These are phyloP conservation scores for Panicum miliaceum DNA, from an alignment of 176 grass and related monocot species.

Conservation along the genomic window DNA sequence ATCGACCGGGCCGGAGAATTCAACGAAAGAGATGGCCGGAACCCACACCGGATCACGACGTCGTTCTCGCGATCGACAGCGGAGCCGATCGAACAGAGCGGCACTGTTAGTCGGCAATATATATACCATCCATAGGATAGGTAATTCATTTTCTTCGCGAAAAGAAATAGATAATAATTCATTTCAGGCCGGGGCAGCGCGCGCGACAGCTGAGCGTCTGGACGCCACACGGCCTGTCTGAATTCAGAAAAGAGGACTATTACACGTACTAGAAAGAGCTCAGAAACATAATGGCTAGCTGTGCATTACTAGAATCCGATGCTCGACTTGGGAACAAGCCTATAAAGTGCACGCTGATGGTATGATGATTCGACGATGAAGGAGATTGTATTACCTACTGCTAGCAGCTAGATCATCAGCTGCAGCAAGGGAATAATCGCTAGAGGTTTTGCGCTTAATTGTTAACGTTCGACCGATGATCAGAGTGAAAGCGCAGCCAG, in stretches of 20 bases:
- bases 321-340: constrained; percentile 15
- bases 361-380: constrained; percentile 17
- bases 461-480: neutral
- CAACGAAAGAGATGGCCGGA: constrained; percentile 34
- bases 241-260: neutral
- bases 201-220: too few species aligned
- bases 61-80: constrained; percentile 35
- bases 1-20: constrained; percentile 21
- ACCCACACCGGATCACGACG: constrained; percentile 34
- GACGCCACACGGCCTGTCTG: neutral
- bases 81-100: neutral
- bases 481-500: constrained; percentile 21
- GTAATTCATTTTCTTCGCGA: too few species aligned
- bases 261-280: neutral
- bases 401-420: neutral
- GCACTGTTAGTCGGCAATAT: constrained; percentile 42
- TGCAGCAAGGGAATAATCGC: constrained; percentile 25
- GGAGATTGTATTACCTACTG: neutral
- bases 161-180: neutral
- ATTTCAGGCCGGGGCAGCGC: neutral
- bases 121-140: neutral
- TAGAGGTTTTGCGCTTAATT: neutral
- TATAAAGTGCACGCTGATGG: neutral
- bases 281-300: neutral
- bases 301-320: constrained; percentile 47